These are phyloP conservation scores for Novymonas esmeraldas DNA, from an alignment of 208 protist species.

Conservation along the genomic window DNA sequence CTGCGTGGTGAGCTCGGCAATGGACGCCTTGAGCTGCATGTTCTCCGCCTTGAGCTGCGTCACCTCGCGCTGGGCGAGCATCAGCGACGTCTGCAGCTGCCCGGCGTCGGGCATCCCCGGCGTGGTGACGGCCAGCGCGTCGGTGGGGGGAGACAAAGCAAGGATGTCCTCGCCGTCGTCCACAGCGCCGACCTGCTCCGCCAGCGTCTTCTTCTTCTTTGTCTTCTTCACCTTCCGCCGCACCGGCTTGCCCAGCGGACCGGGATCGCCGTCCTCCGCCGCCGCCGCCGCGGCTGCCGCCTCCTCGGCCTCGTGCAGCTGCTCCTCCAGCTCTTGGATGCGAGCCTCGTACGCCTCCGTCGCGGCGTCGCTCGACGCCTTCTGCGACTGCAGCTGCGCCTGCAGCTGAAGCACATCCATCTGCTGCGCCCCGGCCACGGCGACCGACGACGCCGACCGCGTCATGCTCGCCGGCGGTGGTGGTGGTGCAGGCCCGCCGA, in stretches of 20 bases:
- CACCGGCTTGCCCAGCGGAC: constrained; percentile 11
- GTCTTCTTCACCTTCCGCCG: constrained; percentile 65
- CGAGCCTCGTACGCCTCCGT: constrained; percentile 36
- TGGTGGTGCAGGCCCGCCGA: background rate
- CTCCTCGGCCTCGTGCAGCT: constrained; percentile 35
- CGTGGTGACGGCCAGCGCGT: constrained; percentile 6
- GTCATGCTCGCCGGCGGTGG: constrained; percentile 2
- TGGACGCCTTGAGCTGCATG: constrained; percentile 50
- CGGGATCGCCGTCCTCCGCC: background rate
- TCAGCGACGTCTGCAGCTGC: constrained; percentile 15
- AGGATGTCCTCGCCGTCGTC: constrained; percentile 35
- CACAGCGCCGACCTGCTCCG: constrained; percentile 43
- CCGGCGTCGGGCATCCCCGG: background rate
- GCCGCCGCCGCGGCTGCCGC: constrained; percentile 5
- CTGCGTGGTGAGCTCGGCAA: constrained; percentile 45
- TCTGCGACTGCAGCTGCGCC: constrained; percentile 32
- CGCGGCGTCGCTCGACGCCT: constrained; percentile 20
- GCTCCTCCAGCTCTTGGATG: constrained; percentile 47
- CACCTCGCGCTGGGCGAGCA: constrained; percentile 37
- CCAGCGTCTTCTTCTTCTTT: constrained; percentile 49
- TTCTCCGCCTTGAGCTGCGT: constrained; percentile 55
- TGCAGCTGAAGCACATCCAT: constrained; percentile 34
- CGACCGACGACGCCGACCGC: constrained; percentile 13
- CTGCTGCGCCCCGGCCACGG: constrained; percentile 25
- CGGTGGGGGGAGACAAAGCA: constrained; percentile 8